Evolutionary conservation across 495 filamentous ascomycete species (phyloP).

Genomic region (Bacidia gigantensis): DNA sequence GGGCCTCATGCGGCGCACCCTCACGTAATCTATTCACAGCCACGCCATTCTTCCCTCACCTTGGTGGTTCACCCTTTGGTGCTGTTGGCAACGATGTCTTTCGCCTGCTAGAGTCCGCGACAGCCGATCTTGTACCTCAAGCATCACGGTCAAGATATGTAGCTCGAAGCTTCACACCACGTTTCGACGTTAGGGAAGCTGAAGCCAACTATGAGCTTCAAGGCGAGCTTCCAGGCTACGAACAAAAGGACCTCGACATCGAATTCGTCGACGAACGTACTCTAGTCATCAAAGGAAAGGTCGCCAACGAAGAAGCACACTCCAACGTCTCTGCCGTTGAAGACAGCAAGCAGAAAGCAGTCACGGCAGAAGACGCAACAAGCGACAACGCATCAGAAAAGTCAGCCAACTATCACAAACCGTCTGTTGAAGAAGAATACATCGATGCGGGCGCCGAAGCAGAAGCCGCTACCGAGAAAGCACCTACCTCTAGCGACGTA

Average conservation of each 20-base stretch:
- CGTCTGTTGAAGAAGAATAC: constrained; percentile 54
- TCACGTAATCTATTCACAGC: constrained; percentile 9
- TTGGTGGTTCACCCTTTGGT: not conserved
- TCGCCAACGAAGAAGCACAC: constrained; percentile 39
- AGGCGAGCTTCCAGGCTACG: constrained; percentile 75
- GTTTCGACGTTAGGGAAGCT: constrained; percentile 69
- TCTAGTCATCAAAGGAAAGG: constrained; percentile 55
- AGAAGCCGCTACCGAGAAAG: constrained; percentile 20
- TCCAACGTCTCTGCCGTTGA: constrained; percentile 26
- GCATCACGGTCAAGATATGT: not conserved
- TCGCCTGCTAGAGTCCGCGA: constrained; percentile 13
- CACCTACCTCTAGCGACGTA: constrained; percentile 16
- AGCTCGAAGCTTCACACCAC: constrained; percentile 44
- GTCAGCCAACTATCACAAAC: constrained; percentile 26
- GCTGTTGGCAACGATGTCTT: constrained; percentile 8
- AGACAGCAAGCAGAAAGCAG: constrained; percentile 4
- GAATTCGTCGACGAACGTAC: constrained; percentile 75
- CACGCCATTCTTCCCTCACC: constrained; percentile 13
- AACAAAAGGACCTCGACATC: constrained; percentile 63
- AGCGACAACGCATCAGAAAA: constrained; percentile 25
- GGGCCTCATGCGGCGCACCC: not conserved
- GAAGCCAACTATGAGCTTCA: constrained; percentile 61
- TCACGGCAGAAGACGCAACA: constrained; percentile 12
- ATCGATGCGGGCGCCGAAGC: constrained; percentile 26
- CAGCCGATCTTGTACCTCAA: constrained; percentile 9